Conservation (phyloP, 1,284 basidiomycete species). For the Tetrapyrgos nigripes region DNA sequence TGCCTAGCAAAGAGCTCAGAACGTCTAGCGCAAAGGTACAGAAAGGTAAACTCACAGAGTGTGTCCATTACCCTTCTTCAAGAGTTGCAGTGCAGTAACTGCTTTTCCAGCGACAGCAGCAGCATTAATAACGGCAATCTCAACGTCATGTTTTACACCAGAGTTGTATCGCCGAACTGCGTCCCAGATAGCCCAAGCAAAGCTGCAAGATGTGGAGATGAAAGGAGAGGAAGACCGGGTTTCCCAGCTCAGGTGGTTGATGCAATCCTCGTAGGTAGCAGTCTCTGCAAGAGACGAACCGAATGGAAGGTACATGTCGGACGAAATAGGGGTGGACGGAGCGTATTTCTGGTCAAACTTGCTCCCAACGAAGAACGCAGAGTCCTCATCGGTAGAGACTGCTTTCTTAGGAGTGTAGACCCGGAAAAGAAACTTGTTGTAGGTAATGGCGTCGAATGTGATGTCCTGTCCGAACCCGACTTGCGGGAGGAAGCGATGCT, state of each 20-base stretch:
- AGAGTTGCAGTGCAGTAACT: constrained; percentile 66
- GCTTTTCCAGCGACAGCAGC: constrained; percentile 59
- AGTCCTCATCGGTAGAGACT: constrained; percentile 57
- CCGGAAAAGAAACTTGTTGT: constrained; percentile 78
- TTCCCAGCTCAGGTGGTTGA: constrained; percentile 75
- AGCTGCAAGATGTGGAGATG: constrained; percentile 78
- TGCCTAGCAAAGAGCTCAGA: constrained; percentile 42
- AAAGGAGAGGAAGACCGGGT: constrained; percentile 71
- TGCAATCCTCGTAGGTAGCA: constrained; percentile 65
- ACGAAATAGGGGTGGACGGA: constrained; percentile 12
- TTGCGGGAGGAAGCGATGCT: constrained; percentile 51
- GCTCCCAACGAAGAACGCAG: constrained; percentile 69
- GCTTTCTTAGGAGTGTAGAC: constrained; percentile 74
- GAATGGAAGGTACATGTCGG: constrained; percentile 41
- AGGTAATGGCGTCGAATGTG: constrained; percentile 63
- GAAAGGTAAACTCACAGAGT: constrained; percentile 54
- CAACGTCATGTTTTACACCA: constrained; percentile 72
- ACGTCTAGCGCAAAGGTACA: background rate
- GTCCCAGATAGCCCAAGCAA: constrained; percentile 82
- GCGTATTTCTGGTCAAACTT: constrained; percentile 56
- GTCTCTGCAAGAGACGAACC: constrained; percentile 42
- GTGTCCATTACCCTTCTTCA: constrained; percentile 54
- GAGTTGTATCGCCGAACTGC: constrained; percentile 73
- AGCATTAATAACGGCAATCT: constrained; percentile 80
- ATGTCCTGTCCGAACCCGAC: constrained; percentile 71